Evolutionary conservation across 2,329 filamentous ascomycete species (phyloP).

Genomic region (Aspergillus felis): DNA sequence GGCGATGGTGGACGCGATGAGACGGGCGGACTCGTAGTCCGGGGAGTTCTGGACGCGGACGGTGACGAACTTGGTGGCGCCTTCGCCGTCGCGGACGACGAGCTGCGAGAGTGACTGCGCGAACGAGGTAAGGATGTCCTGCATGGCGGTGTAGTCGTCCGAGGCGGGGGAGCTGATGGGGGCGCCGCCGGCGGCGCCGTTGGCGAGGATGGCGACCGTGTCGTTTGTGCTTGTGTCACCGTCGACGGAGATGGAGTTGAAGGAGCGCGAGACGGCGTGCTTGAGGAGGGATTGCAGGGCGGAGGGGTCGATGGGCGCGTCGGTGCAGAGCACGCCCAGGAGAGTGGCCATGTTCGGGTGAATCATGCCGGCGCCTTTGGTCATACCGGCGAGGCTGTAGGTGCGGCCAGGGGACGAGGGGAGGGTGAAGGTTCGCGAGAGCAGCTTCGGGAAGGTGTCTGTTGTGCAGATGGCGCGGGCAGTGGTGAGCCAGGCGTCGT

Average conservation of each 20-base stretch:
- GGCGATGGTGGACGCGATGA: constrained; percentile 83
- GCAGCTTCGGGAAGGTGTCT: constrained; percentile 95
- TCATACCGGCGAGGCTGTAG: constrained; percentile 89
- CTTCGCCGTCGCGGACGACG: constrained; percentile 92
- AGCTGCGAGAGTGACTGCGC: constrained; percentile 82
- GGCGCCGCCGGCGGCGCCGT: constrained; percentile 78
- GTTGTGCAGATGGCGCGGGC: constrained; percentile 96
- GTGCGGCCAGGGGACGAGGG: constrained; percentile 71
- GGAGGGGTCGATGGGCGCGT: constrained; percentile 69
- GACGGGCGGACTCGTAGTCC: constrained; percentile 66
- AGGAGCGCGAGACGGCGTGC: constrained; percentile 74
- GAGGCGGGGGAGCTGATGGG: constrained; percentile 52
- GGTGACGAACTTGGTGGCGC: constrained; percentile 96
- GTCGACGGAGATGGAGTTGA: constrained; percentile 96
- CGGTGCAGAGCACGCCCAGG: constrained; percentile 85
- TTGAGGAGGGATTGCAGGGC: constrained; percentile 70
- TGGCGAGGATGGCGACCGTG: constrained; percentile 89
- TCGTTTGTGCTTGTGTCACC: constrained; percentile 98
- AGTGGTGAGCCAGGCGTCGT: constrained; percentile 80
- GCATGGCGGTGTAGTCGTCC: constrained; percentile 68
- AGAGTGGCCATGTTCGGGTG: constrained; percentile 98
- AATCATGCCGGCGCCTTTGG: constrained; percentile 98
- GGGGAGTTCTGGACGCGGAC: constrained; percentile 75
- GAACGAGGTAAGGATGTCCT: constrained; percentile 68
- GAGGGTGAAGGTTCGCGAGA: constrained; percentile 77